Conservation (phyloP, 768 basidiomycete genomes). For the Crassisporium funariophilum region DNA sequence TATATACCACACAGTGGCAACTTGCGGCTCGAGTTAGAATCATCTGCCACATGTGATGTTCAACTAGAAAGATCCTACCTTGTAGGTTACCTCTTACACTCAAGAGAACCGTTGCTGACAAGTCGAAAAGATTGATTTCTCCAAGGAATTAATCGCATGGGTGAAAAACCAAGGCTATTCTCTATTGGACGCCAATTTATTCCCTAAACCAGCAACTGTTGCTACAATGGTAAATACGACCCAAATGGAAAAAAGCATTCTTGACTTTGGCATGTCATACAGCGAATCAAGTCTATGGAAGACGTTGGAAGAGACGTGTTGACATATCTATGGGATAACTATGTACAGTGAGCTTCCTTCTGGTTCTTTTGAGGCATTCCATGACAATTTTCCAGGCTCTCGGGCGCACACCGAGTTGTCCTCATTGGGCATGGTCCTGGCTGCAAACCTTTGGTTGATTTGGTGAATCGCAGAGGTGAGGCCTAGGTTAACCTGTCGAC, state of each 20-base stretch:
- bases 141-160: slow-evolving; percentile 81
- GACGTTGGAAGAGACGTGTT: slow-evolving; percentile 61
- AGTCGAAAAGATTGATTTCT: slow-evolving; percentile 75
- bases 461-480: slow-evolving; percentile 74
- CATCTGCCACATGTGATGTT: slow-evolving; percentile 70
- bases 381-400: slow-evolving; percentile 54
- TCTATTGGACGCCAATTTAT: slow-evolving; percentile 87
- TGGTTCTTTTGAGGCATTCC: neutral
- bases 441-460: slow-evolving; percentile 71
- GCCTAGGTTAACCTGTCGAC: slow-evolving; percentile 17
- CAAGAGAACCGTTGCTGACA: neutral
- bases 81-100: slow-evolving; percentile 38
- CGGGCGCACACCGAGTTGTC: slow-evolving; percentile 70
- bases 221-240: slow-evolving; percentile 11
- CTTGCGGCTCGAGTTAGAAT: slow-evolving; percentile 79
- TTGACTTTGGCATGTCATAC: neutral
- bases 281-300: slow-evolving; percentile 45
- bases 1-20: slow-evolving; percentile 68
- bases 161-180: slow-evolving; percentile 64
- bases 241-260: neutral
- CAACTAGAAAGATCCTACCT: slow-evolving; percentile 83
- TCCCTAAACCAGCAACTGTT: slow-evolving; percentile 51
- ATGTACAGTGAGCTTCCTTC: slow-evolving; percentile 73
- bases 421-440: slow-evolving; percentile 89
- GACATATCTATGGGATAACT: slow-evolving; percentile 95